Percentiles rank a stretch among this genome's conserved stretches.
Conservation (phyloP, 108 stramenopile species). For the Cyclotella sp. region DNA sequence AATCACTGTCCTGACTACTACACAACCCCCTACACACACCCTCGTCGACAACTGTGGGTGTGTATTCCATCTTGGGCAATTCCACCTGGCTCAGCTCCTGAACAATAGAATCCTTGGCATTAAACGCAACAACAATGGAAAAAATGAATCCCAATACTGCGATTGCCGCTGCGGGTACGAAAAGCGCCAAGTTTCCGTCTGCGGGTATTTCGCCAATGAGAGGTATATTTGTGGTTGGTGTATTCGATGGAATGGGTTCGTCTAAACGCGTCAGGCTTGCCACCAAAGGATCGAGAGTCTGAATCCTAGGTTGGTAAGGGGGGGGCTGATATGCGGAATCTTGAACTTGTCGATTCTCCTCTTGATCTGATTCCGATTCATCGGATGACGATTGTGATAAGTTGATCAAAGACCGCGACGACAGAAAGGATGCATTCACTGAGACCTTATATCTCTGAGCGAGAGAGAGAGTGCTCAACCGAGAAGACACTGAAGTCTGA, state of each 20-base stretch:
- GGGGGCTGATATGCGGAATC: not conserved
- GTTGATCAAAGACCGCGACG: not conserved
- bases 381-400: slow-evolving; percentile 6
- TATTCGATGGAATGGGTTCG: slow-evolving; percentile 33
- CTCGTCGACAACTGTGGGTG: slow-evolving; percentile 49
- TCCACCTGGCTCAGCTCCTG: slow-evolving; percentile 49
- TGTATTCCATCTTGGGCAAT: slow-evolving; percentile 45
- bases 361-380: not conserved
- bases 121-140: slow-evolving; percentile 63
- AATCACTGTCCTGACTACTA: slow-evolving; percentile 60
- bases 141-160: slow-evolving; percentile 68
- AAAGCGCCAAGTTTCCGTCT: slow-evolving; percentile 67
- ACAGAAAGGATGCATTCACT: too few relatives aligned
- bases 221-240: slow-evolving; percentile 55
- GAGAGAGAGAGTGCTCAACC: too few relatives aligned
- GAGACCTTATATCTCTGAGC: too few relatives aligned
- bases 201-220: slow-evolving; percentile 75
- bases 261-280: slow-evolving; percentile 70
- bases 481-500: too few relatives aligned
- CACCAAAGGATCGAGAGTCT: slow-evolving; percentile 72
- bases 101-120: slow-evolving; percentile 60
- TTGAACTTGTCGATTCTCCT: not conserved
- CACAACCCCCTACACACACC: slow-evolving; percentile 69
- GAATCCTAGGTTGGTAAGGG: slow-evolving; percentile 18
- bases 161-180: slow-evolving; percentile 72